These are phyloP conservation scores for Trichocladium uniseriatum DNA, from an alignment of 495 filamentous ascomycete species.

Conservation along the genomic window DNA sequence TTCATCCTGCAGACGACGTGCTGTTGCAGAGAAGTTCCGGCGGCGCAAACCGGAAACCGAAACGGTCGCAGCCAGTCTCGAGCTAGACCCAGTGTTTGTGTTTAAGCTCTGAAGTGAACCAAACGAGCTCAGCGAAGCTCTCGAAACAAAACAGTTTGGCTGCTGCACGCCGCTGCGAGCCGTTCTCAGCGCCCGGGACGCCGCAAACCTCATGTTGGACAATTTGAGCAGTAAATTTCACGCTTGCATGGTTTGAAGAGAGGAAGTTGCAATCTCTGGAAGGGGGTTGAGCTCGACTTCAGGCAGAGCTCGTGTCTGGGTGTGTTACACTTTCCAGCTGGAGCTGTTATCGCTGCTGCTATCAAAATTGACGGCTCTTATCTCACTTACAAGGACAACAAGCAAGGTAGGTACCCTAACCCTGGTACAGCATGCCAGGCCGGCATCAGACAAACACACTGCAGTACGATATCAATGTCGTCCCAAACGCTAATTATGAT, in stretches of 20 bases:
- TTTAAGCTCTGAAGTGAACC: slow-evolving; percentile 2
- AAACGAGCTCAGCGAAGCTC: neutral
- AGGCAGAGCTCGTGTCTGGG: neutral
- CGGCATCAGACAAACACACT: neutral
- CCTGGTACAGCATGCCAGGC: neutral
- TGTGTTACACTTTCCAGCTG: slow-evolving; percentile 5
- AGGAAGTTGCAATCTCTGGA: neutral
- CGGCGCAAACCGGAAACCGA: neutral
- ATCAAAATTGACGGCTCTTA: neutral
- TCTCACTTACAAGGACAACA: neutral
- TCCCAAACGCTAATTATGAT: no score
- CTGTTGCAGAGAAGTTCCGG: slow-evolving; percentile 14
- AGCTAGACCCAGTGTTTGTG: neutral
- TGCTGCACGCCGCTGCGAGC: slow-evolving; percentile 9
- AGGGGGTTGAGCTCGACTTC: neutral
- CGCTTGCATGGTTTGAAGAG: neutral
- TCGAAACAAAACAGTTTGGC: neutral
- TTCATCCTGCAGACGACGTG: neutral
- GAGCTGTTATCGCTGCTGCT: neutral
- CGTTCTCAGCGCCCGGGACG: slow-evolving; percentile 14
- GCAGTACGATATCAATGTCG: no score
- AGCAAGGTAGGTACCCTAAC: slow-evolving; percentile 6
- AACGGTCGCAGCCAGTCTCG: neutral
- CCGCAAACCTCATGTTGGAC: slow-evolving; percentile 18
- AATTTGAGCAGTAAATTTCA: neutral